A percentile compares a stretch with the other conserved stretches of the same genome.
Evolutionary conservation across 441 rosid species (phyloP).

Genomic region (Aleurites moluccanus): DNA sequence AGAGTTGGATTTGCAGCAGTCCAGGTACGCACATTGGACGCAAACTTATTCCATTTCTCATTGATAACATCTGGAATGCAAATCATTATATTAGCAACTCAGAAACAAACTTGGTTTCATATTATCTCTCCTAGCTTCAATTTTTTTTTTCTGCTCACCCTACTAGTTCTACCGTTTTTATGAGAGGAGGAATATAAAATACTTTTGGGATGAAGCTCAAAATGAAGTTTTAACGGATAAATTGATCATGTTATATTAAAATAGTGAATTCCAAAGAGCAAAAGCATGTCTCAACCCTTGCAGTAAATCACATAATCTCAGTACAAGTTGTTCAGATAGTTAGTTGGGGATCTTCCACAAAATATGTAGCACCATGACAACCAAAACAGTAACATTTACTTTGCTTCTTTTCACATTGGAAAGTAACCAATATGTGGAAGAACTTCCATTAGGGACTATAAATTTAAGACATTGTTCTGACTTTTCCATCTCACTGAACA

Average conservation of each 20-base stretch:
- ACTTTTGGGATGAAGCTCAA: not conserved
- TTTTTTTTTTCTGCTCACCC: not conserved
- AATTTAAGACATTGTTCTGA: not conserved
- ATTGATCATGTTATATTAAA: not conserved
- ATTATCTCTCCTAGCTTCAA: not conserved
- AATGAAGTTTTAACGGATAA: not conserved
- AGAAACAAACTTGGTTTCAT: conserved; percentile 8
- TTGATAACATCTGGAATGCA: conserved; percentile 58
- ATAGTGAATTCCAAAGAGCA: not conserved
- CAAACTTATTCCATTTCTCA: conserved; percentile 72
- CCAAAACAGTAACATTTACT: not conserved
- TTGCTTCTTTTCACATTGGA: not conserved
- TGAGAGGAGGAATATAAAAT: not conserved
- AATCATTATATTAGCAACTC: conserved; percentile 21
- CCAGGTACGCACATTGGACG: conserved; percentile 68
- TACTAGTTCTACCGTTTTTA: not conserved
- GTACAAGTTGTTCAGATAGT: not conserved
- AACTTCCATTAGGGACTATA: not conserved
- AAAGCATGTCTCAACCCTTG: not conserved
- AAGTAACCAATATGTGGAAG: not conserved
- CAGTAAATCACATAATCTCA: not conserved
- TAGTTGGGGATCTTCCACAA: not conserved
- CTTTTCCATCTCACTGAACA: not conserved
- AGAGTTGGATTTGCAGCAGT: conserved; percentile 42
- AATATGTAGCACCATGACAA: not conserved